Evolutionary conservation across 2,329 filamentous ascomycete species (phyloP).

Genomic region (Trichoderma pleuroti): DNA sequence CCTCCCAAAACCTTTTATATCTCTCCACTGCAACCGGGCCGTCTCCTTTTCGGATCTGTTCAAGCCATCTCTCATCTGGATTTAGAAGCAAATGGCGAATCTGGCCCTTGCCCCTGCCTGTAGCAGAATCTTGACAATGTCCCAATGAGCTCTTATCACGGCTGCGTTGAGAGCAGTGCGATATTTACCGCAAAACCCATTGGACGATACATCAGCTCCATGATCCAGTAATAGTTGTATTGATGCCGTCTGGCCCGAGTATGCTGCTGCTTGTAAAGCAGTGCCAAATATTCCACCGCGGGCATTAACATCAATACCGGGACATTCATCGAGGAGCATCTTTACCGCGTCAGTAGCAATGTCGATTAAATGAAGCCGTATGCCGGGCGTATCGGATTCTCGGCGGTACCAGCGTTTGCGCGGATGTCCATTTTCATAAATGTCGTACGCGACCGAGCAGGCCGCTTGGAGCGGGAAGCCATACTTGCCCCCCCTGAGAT

Average conservation of each 20-base stretch:
- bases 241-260: neutral
- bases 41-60: neutral
- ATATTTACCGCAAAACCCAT: neutral
- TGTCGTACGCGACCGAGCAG: neutral
- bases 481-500: neutral
- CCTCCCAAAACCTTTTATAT: constrained; percentile 12
- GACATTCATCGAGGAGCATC: neutral
- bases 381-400: neutral
- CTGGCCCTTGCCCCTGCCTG: neutral
- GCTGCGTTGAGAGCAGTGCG: neutral
- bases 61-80: constrained; percentile 9
- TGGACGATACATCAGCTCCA: neutral
- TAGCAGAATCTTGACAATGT: neutral
- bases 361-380: neutral
- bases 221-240: neutral
- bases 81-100: neutral
- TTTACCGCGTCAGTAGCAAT: neutral
- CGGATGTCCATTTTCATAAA: neutral
- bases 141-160: neutral
- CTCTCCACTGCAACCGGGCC: neutral
- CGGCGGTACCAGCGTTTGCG: neutral
- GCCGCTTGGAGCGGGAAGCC: neutral
- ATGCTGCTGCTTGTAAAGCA: neutral
- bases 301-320: neutral
- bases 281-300: neutral